phyloP scores from a whole-genome alignment of 2,329 filamentous ascomycete genomes.

The Neonectria coccinea region DNA sequence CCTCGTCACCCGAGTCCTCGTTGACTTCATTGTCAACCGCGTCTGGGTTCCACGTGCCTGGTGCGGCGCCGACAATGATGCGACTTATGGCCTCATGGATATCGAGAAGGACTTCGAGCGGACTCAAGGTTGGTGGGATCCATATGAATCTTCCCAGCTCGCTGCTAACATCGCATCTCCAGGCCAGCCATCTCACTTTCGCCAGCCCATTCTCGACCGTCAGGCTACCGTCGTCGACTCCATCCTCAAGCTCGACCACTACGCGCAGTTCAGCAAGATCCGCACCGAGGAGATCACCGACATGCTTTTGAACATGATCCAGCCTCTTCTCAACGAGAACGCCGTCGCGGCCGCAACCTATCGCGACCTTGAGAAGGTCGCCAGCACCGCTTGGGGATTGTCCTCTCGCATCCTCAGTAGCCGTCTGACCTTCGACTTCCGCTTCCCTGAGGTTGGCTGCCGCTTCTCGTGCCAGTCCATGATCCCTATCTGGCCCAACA shows the following conservation, averaged over 20 bases:
- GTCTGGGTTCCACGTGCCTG: slow-evolving; percentile 56
- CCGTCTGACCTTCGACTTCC: slow-evolving; percentile 59
- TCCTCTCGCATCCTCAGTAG: slow-evolving; percentile 61
- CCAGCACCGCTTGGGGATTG: slow-evolving; percentile 57
- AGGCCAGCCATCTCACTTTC: slow-evolving; percentile 52
- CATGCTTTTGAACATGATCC: slow-evolving; percentile 51
- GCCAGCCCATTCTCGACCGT: slow-evolving; percentile 55
- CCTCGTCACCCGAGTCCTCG: slow-evolving; percentile 56
- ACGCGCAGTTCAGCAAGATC: slow-evolving; percentile 46
- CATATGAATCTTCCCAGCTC: neutral
- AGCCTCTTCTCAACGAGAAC: slow-evolving; percentile 54
- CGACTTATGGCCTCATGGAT: slow-evolving; percentile 51
- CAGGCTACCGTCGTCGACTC: slow-evolving; percentile 52
- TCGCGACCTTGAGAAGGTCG: slow-evolving; percentile 57
- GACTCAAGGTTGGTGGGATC: slow-evolving; percentile 47
- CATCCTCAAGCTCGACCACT: slow-evolving; percentile 52
- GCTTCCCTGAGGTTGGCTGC: slow-evolving; percentile 62
- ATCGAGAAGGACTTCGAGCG: slow-evolving; percentile 53
- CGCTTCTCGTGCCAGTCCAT: slow-evolving; percentile 64
- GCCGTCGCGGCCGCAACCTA: slow-evolving; percentile 52
- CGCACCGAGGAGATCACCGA: slow-evolving; percentile 58
- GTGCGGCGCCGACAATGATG: slow-evolving; percentile 52
- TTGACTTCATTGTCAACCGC: slow-evolving; percentile 57
- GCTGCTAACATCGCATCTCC: slow-evolving; percentile 21
- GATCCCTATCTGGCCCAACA: slow-evolving; percentile 57